Evolutionary conservation across 768 basidiomycete genomes (phyloP), one percentile per base, ranked within the genome.

Genomic region (Polyporus arcularius): DNA sequence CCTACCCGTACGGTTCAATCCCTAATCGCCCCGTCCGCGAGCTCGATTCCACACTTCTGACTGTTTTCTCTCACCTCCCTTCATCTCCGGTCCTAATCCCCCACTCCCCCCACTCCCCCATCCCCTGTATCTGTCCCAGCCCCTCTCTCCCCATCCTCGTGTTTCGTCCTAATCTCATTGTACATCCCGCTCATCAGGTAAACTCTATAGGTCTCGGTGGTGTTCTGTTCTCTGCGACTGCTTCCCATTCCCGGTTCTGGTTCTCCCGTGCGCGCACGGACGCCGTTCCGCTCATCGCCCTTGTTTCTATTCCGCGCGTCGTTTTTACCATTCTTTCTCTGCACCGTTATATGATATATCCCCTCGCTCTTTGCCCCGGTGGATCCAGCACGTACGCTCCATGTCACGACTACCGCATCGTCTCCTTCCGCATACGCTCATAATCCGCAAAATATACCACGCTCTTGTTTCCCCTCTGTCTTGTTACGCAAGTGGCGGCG

Each of bases 361-460:
- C 48, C 38, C 48, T 53, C 51, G 50, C 50, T 57, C 55, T 50
- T 48, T 54, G 39, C 54, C 11, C 35, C 35, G 7, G 35, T 35
- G 35, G 35, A 35, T 35, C 35, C 35, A 35, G 35, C 35, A 35
- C 35, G 35, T 35, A 35, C 35, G 35, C 35, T 35, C 35, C 61
- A 63, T 63, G 61, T 55, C 62, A 58, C 58, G 55, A 55, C 62
- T 56, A 57, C 62, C 45, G 62, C 62, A 63, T 63, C 49, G 35
- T 53, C 54, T 26, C 45, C 32, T 46, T 42, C 48, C 56, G 61
- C 61, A 55, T 57, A 49, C 57, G 52, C n/a, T 50, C 31, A 40
- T 54, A 58, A 62, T 49, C 47, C 53, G 53, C 57, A 58, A 63
- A 63, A 63, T 62, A 62, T 49, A 62, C 52, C 52, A 32, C 46